Evolutionary conservation across 2,329 filamentous ascomycete species (phyloP).

Genomic region (Aurifilum marmelostoma): DNA sequence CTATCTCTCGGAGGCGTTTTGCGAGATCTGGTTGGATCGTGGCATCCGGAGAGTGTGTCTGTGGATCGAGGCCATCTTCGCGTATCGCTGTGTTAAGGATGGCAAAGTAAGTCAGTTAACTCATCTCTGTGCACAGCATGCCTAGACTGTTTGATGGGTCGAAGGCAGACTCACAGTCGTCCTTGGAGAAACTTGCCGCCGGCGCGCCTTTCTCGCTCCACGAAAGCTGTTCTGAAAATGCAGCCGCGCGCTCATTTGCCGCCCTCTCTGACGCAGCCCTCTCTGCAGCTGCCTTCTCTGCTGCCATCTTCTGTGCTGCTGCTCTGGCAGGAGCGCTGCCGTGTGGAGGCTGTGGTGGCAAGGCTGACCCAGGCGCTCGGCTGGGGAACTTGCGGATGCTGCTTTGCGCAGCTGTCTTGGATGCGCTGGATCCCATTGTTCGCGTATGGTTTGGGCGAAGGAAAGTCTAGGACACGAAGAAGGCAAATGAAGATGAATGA

Average conservation of each 20-base stretch:
- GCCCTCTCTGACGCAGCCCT: background rate
- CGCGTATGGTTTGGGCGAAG: background rate
- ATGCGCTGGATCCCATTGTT: slow-evolving; percentile 29
- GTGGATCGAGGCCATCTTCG: slow-evolving; percentile 47
- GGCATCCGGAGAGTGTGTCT: slow-evolving; percentile 37
- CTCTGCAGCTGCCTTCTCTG: slow-evolving; percentile 10
- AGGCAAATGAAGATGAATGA: background rate
- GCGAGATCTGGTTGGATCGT: slow-evolving; percentile 49
- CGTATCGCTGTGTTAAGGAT: slow-evolving; percentile 40
- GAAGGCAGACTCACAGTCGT: slow-evolving; percentile 32
- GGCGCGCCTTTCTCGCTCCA: slow-evolving; percentile 18
- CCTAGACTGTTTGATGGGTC: background rate
- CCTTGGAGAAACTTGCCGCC: slow-evolving; percentile 32
- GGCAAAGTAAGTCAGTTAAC: background rate
- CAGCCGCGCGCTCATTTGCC: background rate
- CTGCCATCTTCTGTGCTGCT: slow-evolving; percentile 8
- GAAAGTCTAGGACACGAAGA: background rate
- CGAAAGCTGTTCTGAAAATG: slow-evolving; percentile 10
- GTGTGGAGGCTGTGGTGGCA: slow-evolving; percentile 17
- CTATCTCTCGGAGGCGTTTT: slow-evolving; percentile 56
- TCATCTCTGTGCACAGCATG: background rate
- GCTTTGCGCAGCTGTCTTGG: slow-evolving; percentile 28
- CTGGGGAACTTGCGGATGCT: slow-evolving; percentile 34
- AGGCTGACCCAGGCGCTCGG: slow-evolving; percentile 33
- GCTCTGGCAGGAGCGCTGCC: slow-evolving; percentile 7